Evolutionary conservation across 148 eudicot genomes (phyloP).

Genomic region (Rhododendron griersonianum): DNA sequence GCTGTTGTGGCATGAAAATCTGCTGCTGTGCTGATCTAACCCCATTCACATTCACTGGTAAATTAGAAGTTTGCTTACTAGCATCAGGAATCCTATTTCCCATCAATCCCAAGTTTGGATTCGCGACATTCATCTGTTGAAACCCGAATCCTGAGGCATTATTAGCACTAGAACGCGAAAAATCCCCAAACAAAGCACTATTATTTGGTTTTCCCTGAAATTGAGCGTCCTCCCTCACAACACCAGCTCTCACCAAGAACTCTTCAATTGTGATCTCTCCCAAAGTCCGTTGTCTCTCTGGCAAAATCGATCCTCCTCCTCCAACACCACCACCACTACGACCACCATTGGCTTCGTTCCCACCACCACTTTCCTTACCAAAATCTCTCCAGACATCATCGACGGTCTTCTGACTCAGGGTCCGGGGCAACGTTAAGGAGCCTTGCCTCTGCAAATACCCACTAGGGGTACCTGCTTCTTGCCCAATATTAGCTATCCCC

Average conservation of each 20-base stretch:
- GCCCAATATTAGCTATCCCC: constrained; percentile 20
- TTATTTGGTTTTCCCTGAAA: constrained; percentile 28
- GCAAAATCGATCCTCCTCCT: constrained; percentile 19
- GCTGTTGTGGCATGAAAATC: constrained; percentile 25
- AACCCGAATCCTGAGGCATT: constrained; percentile 41
- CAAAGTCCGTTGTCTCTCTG: constrained; percentile 59
- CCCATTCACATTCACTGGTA: constrained; percentile 66
- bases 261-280: constrained; percentile 90
- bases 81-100: constrained; percentile 33
- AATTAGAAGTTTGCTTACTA: constrained; percentile 45
- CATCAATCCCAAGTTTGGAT: constrained; percentile 25
- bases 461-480: constrained; percentile 27
- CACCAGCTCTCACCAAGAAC: constrained; percentile 82
- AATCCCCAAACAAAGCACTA: constrained; percentile 42
- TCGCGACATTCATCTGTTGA: constrained; percentile 33
- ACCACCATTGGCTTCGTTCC: constrained; percentile 26
- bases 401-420: constrained; percentile 71
- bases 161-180: constrained; percentile 24
- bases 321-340: not conserved
- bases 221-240: constrained; percentile 68
- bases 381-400: constrained; percentile 82
- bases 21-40: constrained; percentile 47
- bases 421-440: constrained; percentile 68
- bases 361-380: constrained; percentile 42
- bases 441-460: constrained; percentile 72